Base-by-base conservation (phyloP, 1,139 yeast genomes). In the Scheffersomyces parashehatae region DNA sequence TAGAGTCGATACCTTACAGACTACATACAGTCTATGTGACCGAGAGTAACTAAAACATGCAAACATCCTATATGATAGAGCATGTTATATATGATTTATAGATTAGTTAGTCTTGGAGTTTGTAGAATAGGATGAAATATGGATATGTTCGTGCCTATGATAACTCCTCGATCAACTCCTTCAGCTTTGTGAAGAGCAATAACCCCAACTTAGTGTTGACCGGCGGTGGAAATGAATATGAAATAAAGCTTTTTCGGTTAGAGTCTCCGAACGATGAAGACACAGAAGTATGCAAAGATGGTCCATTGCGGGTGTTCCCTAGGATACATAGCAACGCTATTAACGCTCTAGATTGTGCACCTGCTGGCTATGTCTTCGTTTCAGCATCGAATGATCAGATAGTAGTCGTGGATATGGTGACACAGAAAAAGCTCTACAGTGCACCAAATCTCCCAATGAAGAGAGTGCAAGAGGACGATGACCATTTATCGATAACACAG, bases 171-270 rank as follows among this genome's bases (percentile, higher is more conserved):
- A 57, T 64, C 34, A 60, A 57, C 49, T 47, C 63, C 5, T 44
- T 61, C 15, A 42, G 55, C 28, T 37, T 53, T 7, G 48, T 63
- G 28, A 43, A 45, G 6, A 39, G 46, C n/a, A 31, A 15, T 3
- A 14, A 15, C 5, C 20, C 35, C 26, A 46, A 50, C n/a, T 56
- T 55, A 34, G 51, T 58, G 1, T 39, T 62, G 28, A 55, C 60
- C 5, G 66, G 65, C 6, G 68, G 68, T 3, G 60, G 62, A 29
- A 53, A 52, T 42, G 64, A 60, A 39, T 47, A 42, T 26, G 38
- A 42, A 24, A 46, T 64, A 36, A 53, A 52, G 36, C 47, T 62
- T 13, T 31, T 31, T 20, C 15, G 13, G 20, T 20, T 31, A 3
- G 35, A 31, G 20, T 15, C 24, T 31, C 20, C 15, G 20, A 8